Base-by-base conservation (phyloP, 176 grass and related monocot genomes). In the Coix lacrymajobi region DNA sequence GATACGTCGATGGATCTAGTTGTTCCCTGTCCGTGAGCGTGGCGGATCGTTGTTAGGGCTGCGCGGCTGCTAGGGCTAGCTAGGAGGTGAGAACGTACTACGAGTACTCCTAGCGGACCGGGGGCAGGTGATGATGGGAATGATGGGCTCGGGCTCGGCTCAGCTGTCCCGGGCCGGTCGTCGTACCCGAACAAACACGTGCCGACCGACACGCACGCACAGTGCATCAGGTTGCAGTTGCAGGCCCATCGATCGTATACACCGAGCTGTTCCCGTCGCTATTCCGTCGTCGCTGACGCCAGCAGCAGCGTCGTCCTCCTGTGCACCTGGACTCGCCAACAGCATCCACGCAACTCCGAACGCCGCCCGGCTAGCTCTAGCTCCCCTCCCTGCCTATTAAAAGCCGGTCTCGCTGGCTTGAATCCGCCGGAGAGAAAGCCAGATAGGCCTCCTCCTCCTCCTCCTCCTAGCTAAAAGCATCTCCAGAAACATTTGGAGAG, bases 261-360 rank as follows among this genome's bases (percentile, higher is more conserved):
- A 19, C 51, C 7, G 22, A 37, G 17, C 62, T 33, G 63, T 22
- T 30, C 12, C 26, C 31, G 17, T 22, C 30, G 8, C 3, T n/a
- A 22, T 15, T 16, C 8, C 36, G 14, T 28, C 36, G 24, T 43
- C 36, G 57, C 46, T 52, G 46, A 32, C 71, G n/a, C n/a, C n/a
- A n/a, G n/a, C n/a, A n/a, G n/a, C n/a, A n/a, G n/a, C n/a, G n/a
- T n/a, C n/a, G n/a, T n/a, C n/a, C n/a, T n/a, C n/a, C n/a, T n/a
- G n/a, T n/a, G n/a, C n/a, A n/a, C 48, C 24, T 74, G 84, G 60
- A 75, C 52, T 79, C 44, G 15, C 15, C 75, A 79, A 78, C n/a
- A 41, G n/a, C 32, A 31, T 13, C 24, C 44, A 88, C 73, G 73
- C 54, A 72, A 83, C 60, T 82, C 69, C 58, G 20, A 9, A 17